Percentiles rank a stretch among this genome's conserved stretches.
phyloP scores from a whole-genome alignment of 371 early-diverging fungal genomes.

The Syncephalastrum sp. region DNA sequence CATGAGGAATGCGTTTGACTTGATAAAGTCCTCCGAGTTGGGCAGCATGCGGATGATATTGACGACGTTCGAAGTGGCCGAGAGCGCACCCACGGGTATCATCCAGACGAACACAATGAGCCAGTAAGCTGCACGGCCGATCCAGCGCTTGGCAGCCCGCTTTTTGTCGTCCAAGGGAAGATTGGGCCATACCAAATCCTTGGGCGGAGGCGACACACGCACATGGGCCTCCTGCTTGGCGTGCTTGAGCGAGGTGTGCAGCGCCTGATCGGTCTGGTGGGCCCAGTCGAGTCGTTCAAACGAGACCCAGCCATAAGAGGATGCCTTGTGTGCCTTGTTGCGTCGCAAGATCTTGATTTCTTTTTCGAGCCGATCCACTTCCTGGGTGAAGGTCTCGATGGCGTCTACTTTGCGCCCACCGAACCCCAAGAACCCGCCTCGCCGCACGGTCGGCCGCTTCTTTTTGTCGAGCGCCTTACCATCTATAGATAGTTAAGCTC shows the following conservation, averaged over 20 bases:
- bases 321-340: slow-evolving; percentile 38
- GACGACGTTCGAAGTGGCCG: slow-evolving; percentile 62
- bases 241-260: slow-evolving; percentile 11
- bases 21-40: slow-evolving; percentile 50
- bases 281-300: slow-evolving; percentile 67
- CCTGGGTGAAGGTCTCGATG: slow-evolving; percentile 68
- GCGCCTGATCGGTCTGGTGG: slow-evolving; percentile 38
- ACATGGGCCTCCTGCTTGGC: slow-evolving; percentile 22
- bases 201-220: slow-evolving; percentile 69
- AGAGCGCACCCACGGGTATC: slow-evolving; percentile 65
- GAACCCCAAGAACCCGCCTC: slow-evolving; percentile 35
- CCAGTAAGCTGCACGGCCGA: slow-evolving; percentile 56
- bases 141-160: slow-evolving; percentile 53
- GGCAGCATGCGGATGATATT: slow-evolving; percentile 59
- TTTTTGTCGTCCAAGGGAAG: slow-evolving; percentile 57
- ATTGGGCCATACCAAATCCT: slow-evolving; percentile 84
- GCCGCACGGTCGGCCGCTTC: slow-evolving; percentile 53
- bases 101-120: slow-evolving; percentile 69
- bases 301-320: slow-evolving; percentile 77
- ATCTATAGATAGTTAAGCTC: slow-evolving; percentile 22
- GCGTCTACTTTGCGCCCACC: slow-evolving; percentile 70
- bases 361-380: slow-evolving; percentile 61
- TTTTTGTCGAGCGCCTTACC: slow-evolving; percentile 39
- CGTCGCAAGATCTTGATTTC: slow-evolving; percentile 63
- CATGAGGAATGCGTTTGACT: slow-evolving; percentile 46